Conservation (phyloP, 2,329 filamentous ascomycete genomes). For the Penicillium expansum region DNA sequence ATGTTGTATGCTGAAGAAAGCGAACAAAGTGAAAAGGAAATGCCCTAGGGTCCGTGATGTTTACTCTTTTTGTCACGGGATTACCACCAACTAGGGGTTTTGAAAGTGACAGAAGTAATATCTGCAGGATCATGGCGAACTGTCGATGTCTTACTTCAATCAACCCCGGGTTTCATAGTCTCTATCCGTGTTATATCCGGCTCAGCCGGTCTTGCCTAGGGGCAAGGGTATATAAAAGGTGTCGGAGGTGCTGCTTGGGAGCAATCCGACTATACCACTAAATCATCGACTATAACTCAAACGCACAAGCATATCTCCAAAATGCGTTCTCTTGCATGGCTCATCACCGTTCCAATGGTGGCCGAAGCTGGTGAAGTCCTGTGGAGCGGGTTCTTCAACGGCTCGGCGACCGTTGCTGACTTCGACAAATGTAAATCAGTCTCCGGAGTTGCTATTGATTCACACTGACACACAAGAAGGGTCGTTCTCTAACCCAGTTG, state of each 20-base stretch:
- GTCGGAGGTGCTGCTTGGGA: not conserved
- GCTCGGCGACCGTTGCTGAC: conserved; percentile 20
- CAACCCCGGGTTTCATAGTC: not conserved
- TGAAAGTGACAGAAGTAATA: not conserved
- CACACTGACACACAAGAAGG: conserved; percentile 32
- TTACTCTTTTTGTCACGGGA: not conserved
- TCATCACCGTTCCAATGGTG: conserved; percentile 1
- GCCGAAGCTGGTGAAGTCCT: conserved; percentile 23
- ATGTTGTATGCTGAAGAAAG: not conserved
- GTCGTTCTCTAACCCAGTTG: conserved; percentile 67
- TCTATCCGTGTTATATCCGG: conserved; percentile 2
- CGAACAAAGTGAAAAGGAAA: not conserved
- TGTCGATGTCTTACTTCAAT: not conserved
- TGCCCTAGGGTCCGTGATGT: too few relatives aligned
- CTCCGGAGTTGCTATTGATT: too few relatives aligned
- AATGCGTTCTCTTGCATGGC: conserved; percentile 4
- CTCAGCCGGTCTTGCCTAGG: not conserved
- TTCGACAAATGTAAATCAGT: conserved; percentile 25
- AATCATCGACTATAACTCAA: not conserved
- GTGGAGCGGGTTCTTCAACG: conserved; percentile 31
- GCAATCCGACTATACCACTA: not conserved
- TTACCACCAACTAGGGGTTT: not conserved
- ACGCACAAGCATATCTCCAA: not conserved
- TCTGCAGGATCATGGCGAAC: not conserved
- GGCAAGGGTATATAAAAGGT: not conserved